Conservation (phyloP, 768 basidiomycete species). For the Xerocomus spinulosus region DNA sequence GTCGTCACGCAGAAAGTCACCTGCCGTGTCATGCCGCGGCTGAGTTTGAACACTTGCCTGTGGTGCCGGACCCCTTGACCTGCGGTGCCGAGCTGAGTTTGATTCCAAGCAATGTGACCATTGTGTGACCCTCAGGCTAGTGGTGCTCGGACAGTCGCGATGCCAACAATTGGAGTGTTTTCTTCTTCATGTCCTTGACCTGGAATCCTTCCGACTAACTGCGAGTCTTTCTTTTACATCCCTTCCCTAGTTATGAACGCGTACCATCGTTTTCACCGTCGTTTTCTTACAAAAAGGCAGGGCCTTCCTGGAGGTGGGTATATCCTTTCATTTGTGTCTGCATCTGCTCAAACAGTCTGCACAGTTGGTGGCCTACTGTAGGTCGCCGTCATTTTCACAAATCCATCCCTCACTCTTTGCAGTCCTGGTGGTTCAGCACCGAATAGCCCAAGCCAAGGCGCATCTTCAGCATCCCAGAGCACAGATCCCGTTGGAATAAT, state of each 20-base stretch:
- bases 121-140: too few relatives aligned
- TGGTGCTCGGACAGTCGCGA: conserved; percentile 28
- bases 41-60: too few relatives aligned
- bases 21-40: too few relatives aligned
- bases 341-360: background rate
- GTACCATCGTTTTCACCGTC: conserved; percentile 12
- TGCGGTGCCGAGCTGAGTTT: too few relatives aligned
- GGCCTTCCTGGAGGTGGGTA: conserved; percentile 28
- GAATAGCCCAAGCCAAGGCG: background rate
- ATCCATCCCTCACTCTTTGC: background rate
- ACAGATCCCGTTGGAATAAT: conserved; percentile 6
- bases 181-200: conserved; percentile 14
- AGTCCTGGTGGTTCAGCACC: conserved; percentile 10
- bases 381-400: conserved; percentile 1
- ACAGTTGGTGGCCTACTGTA: conserved; percentile 21
- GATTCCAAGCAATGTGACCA: too few relatives aligned
- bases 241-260: conserved; percentile 23
- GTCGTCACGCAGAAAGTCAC: too few relatives aligned
- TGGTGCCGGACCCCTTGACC: too few relatives aligned
- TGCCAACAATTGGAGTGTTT: conserved; percentile 30
- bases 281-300: conserved; percentile 23
- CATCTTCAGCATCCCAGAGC: conserved; percentile 4
- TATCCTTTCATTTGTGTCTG: background rate
- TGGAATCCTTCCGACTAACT: conserved; percentile 3
- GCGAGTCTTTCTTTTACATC: conserved; percentile 22